Conservation (phyloP, 73 alveolate species). For the Tetrahymena malaccensis region DNA sequence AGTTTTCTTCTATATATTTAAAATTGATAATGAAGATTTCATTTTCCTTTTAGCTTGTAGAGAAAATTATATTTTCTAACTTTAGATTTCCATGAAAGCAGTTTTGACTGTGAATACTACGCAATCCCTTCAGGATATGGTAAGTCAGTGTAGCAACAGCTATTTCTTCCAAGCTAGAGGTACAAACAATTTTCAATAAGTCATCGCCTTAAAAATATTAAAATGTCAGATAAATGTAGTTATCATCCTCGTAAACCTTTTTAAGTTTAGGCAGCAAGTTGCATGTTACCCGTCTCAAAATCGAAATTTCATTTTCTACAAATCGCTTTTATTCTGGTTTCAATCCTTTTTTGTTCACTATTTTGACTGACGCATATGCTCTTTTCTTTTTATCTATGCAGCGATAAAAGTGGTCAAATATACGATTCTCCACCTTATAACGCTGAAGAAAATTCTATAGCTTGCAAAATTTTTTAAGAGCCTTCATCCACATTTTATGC, state of each 20-base stretch:
- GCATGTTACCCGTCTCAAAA: neutral
- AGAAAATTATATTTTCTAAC: neutral
- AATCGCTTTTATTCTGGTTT: neutral
- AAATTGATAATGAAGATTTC: neutral
- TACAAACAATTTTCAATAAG: neutral
- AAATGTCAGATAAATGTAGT: neutral
- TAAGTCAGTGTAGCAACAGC: neutral
- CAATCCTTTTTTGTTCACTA: neutral
- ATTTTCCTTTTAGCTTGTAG: neutral
- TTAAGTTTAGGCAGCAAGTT: neutral
- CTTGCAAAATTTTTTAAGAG: neutral
- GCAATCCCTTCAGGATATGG: neutral
- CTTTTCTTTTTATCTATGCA: neutral
- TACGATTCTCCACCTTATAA: neutral
- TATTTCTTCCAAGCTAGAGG: neutral
- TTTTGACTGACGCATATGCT: neutral
- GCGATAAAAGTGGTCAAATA: neutral
- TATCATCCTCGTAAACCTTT: neutral
- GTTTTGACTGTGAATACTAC: neutral
- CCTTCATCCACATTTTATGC: neutral
- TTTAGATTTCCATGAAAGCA: neutral
- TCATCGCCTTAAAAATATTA: neutral
- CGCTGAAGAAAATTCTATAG: neutral
- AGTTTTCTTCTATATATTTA: neutral
- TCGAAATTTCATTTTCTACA: neutral